Base-by-base conservation (phyloP, 2,329 filamentous ascomycete species). In the Cladosporium sp. region DNA sequence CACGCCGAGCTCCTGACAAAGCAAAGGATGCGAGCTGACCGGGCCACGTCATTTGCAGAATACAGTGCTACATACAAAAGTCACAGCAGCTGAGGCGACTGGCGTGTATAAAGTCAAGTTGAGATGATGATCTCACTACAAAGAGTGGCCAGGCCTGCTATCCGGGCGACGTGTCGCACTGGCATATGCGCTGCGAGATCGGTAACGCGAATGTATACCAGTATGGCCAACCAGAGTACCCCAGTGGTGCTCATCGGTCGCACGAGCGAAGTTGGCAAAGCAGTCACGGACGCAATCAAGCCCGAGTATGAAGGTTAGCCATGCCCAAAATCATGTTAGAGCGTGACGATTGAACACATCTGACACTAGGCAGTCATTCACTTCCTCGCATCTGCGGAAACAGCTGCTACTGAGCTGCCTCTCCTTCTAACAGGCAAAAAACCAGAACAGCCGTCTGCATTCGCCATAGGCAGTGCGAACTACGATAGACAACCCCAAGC, bases 241-340 rank as follows among this genome's bases (percentile, higher is more conserved):
- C 51, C 51, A 14, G 12, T 54, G 3, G 38, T 54, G 19, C 22
- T 54, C 15, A 19, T 54, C 25, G 51, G 51, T 37, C 38, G 39
- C 15, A 42, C 51, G 7, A 17, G 22, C 8, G 37, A 42, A 8
- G 38, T 54, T 8, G 51, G 51, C n/a, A 20, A 11, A 3, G 12
- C 17, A 14, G 25, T 54, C 12, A 34, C 25, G 4, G 51, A 54
- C n/a, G 51, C 51, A 2, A 5, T 54, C 15, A 36, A 54, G 2
- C 51, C 51, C 4, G 51, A 54, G 11, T 42, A 42, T 20, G 51
- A 54, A 54, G 51, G 51, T 54, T 3, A 34, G 38, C 42, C n/a
- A 14, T 36, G 15, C 19, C 19, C 14, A 11, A 8, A 9, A 5
- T 7, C 14, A 0, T 28, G 14, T 22, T 8, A 34, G 30, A 12